These are phyloP conservation scores for Fragilaria radians DNA, from an alignment of 108 stramenopile species.

Conservation along the genomic window DNA sequence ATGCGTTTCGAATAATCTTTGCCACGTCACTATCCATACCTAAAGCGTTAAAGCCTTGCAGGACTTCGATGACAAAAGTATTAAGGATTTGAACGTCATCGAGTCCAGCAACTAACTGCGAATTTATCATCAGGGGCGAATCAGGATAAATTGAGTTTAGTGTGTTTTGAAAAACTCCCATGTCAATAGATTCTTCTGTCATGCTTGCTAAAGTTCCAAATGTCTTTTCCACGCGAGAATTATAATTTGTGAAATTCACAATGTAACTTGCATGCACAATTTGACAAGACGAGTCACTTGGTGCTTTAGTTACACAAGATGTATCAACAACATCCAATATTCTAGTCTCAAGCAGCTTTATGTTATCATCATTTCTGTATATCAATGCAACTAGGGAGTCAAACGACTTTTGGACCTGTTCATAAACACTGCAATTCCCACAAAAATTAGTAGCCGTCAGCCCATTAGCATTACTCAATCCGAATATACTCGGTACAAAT, in stretches of 20 bases:
- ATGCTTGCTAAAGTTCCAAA: background rate
- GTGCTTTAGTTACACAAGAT: background rate
- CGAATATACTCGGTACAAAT: no score
- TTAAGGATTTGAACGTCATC: background rate
- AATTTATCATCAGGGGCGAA: background rate
- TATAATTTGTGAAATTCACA: background rate
- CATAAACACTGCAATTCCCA: background rate
- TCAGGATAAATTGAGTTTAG: background rate
- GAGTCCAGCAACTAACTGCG: background rate
- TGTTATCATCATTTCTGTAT: background rate
- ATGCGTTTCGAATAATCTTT: background rate
- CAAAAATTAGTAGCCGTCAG: background rate
- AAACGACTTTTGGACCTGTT: background rate
- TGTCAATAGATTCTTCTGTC: background rate
- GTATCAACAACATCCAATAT: background rate
- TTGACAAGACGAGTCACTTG: background rate
- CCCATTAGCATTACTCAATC: no score
- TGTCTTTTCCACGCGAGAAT: background rate
- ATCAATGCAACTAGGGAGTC: background rate
- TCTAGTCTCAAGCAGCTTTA: background rate
- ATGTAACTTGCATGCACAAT: background rate
- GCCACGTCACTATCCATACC: background rate
- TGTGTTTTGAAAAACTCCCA: background rate
- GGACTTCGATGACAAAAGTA: background rate
- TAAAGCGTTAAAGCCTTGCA: background rate